Evolutionary conservation across 495 filamentous ascomycete species (phyloP), one percentile per base, ranked within the genome.

Genomic region (Halenospora varia): DNA sequence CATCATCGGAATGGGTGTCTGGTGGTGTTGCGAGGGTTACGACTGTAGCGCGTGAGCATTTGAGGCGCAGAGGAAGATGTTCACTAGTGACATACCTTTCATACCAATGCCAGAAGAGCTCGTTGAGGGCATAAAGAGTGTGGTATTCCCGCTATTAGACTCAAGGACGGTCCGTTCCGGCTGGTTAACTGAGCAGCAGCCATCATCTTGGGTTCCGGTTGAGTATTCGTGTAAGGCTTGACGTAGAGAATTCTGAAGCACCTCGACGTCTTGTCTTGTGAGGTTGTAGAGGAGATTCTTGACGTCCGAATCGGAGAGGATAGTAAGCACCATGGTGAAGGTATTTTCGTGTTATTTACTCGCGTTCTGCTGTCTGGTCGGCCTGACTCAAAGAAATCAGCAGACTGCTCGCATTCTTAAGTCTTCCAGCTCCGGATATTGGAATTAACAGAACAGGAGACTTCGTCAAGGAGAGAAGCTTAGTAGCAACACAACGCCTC

Each of bases 41-140:
- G 25, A 68, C 60, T 68, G 57, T 2, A 40, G 20, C 2, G 15
- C n/a, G 29, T 48, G 49, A 41, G 55, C 20, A 25, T 23, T 15
- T 25, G 25, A 2, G 17, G 18, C n/a, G 9, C 17, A 42, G 29
- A 26, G 25, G 25, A 44, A 4, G 48, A n/a, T 48, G 24, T 2
- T 20, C 42, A 25, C 22, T 50, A 25, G 10, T 40, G 48, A 23
- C 62, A 63, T 19, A 80, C 75, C 78, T 66, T 82, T 82, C 52
- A 81, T 67, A 15, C 73, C 78, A 50, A 78, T 70, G 17, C 78
- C 76, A 1, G 63, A 47, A 0, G 73, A 62, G 51, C 71, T 76
- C 20, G 73, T 82, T 2, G 89, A 89, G 2, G 94, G 94, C 94
- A 97, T 98, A 69, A 96, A 94, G 25, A 97, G 76, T 0, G 89